These are phyloP conservation scores for Babjeviella inositovora DNA, from an alignment of 805 yeast genomes.

Conservation along the genomic window DNA sequence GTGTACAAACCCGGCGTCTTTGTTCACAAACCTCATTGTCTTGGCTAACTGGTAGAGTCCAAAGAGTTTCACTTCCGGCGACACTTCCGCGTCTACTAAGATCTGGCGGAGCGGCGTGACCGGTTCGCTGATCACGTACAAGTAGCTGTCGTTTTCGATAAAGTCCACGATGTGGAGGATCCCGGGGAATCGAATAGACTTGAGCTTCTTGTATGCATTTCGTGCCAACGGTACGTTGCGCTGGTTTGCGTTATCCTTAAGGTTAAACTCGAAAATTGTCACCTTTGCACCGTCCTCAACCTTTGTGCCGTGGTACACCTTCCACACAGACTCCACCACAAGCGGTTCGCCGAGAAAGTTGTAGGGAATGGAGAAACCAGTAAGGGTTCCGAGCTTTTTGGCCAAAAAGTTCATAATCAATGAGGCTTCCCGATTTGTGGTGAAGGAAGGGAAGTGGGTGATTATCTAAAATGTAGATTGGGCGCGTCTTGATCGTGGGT, in stretches of 20 bases:
- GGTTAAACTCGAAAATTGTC: constrained; percentile 51
- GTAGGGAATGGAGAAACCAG: constrained; percentile 46
- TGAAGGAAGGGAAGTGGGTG: too few relatives aligned
- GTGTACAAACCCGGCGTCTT: constrained; percentile 41
- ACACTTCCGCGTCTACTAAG: constrained; percentile 11
- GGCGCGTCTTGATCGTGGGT: too few relatives aligned
- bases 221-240: constrained; percentile 18
- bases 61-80: constrained; percentile 21
- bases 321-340: constrained; percentile 33
- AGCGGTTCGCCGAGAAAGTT: constrained; percentile 25
- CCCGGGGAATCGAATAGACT: constrained; percentile 55
- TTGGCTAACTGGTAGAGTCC: constrained; percentile 41
- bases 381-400: constrained; percentile 38
- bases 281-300: constrained; percentile 33
- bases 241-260: constrained; percentile 16
- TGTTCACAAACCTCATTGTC: constrained; percentile 41
- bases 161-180: constrained; percentile 47
- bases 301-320: constrained; percentile 39
- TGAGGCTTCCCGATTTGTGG: too few relatives aligned
- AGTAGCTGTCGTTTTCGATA: constrained; percentile 36
- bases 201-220: constrained; percentile 28
- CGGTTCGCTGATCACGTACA: constrained; percentile 55
- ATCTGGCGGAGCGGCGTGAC: constrained; percentile 33
- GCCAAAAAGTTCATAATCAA: constrained; percentile 72
- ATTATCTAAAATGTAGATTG: too few relatives aligned